Conservation (phyloP, 768 basidiomycete genomes). For the Boletus edulis region DNA sequence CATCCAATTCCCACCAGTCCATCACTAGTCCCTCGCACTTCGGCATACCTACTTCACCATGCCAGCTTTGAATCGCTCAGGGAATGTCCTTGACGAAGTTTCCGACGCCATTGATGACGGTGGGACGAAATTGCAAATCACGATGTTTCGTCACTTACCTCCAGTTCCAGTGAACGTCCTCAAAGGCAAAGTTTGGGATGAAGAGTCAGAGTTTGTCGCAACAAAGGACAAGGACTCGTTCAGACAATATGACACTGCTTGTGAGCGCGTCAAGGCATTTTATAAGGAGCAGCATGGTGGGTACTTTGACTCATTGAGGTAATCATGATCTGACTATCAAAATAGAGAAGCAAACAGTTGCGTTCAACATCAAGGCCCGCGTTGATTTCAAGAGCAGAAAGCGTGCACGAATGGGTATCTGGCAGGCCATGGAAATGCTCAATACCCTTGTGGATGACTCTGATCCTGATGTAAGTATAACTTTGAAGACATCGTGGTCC, state of each 20-base stretch:
- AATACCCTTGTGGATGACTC: conserved; percentile 88
- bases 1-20: neutral
- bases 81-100: conserved; percentile 37
- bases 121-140: conserved; percentile 20
- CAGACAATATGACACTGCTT: conserved; percentile 72
- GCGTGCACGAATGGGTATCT: conserved; percentile 77
- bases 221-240: conserved; percentile 64
- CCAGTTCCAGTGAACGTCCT: conserved; percentile 58
- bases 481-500: neutral
- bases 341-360: conserved; percentile 83
- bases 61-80: conserved; percentile 30
- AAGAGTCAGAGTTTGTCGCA: conserved; percentile 53
- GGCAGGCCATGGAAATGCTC: conserved; percentile 86
- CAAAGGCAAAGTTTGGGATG: conserved; percentile 60
- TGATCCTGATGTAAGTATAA: conserved; percentile 69
- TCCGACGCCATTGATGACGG: conserved; percentile 52
- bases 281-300: conserved; percentile 78
- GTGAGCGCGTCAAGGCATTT: conserved; percentile 74
- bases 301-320: neutral
- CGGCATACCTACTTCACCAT: conserved; percentile 8
- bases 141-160: neutral
- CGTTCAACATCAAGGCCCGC: conserved; percentile 77
- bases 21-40: neutral
- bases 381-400: conserved; percentile 65
- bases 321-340: neutral